Base-by-base conservation (phyloP, 345 rosid species). In the Excoecaria agallocha region DNA sequence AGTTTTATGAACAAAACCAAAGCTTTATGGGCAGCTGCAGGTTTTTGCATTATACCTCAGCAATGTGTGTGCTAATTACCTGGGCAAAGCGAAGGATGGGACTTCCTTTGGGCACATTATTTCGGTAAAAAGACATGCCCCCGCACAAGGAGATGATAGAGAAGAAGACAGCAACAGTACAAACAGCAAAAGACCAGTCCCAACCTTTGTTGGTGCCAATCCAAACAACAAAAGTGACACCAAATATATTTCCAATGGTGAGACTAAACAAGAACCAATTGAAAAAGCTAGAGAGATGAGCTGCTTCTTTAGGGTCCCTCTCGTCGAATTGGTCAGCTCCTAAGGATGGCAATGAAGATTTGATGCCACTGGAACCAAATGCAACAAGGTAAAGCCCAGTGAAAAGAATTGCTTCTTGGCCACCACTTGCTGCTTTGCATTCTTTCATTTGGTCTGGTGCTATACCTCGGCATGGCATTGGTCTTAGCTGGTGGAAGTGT, bases 251-350 rank as follows among this genome's bases (percentile, higher is more conserved):
- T 38, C 94, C 94, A 13, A 41, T 8, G 48, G 85, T 80, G 55
- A 85, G 67, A 78, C 90, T 86, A 64, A 88, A 79, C 77, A 90
- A 62, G 79, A 85, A 83, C 90, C 90, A 90, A 83, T 90, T 90
- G 82, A 90, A 88, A 74, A 77, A 90, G 68, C 89, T 86, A 8
- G 90, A 84, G 64, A 84, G 19, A 30, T 79, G 65, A 20, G 78
- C 50, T 24, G 84, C 89, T 57, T 81, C 88, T 62, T 80, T 79
- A 0, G 86, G 89, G 64, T 88, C 87, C 22, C 71, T 85, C 0
- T 61, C 74, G 19, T 90, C 84, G 20, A 90, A 90, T 59, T 90
- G 94, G 74, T 86, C 89, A 0, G 94, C 92, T 17, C 94, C 94
- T 5, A 90, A 59, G 0, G 89, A n/a, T 0, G 89, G 92, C 76